Conservation (phyloP, 805 yeast species). For the Teunomyces pallodes region DNA sequence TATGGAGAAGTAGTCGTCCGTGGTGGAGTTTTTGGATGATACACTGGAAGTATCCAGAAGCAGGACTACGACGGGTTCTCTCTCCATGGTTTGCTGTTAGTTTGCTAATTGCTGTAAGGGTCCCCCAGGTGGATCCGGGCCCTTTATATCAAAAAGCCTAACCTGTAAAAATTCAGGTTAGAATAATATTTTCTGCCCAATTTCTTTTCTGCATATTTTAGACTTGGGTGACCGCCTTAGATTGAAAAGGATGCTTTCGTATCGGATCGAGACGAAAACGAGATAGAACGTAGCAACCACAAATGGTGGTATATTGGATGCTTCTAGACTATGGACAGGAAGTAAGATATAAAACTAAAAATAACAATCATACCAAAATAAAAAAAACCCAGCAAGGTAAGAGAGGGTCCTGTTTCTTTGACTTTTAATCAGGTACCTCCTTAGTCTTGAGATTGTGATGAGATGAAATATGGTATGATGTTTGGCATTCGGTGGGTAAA, state of each 20-base stretch:
- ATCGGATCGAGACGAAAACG: not conserved
- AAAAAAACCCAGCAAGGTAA: too few relatives aligned
- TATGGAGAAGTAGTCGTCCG: slow-evolving; percentile 12
- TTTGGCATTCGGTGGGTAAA: not conserved
- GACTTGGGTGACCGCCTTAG: not conserved
- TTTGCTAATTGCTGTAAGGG: not conserved
- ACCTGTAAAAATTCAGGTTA: not conserved
- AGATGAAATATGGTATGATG: not conserved
- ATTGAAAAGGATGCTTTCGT: not conserved
- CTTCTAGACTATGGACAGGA: too few relatives aligned
- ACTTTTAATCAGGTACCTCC: too few relatives aligned
- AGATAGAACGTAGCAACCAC: not conserved
- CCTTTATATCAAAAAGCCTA: slow-evolving; percentile 1
- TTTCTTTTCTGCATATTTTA: not conserved
- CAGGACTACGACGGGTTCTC: slow-evolving; percentile 1
- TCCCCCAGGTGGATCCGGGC: not conserved
- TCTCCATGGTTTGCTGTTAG: not conserved
- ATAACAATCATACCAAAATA: too few relatives aligned
- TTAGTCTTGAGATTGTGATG: too few relatives aligned
- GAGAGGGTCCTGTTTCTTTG: too few relatives aligned
- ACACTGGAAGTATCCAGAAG: slow-evolving; percentile 2
- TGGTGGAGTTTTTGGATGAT: slow-evolving; percentile 4
- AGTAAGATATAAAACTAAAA: too few relatives aligned
- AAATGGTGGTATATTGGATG: not conserved
- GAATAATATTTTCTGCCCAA: not conserved